phyloP scores from a whole-genome alignment of 441 rosid genomes.

The Omphalea diandra region DNA sequence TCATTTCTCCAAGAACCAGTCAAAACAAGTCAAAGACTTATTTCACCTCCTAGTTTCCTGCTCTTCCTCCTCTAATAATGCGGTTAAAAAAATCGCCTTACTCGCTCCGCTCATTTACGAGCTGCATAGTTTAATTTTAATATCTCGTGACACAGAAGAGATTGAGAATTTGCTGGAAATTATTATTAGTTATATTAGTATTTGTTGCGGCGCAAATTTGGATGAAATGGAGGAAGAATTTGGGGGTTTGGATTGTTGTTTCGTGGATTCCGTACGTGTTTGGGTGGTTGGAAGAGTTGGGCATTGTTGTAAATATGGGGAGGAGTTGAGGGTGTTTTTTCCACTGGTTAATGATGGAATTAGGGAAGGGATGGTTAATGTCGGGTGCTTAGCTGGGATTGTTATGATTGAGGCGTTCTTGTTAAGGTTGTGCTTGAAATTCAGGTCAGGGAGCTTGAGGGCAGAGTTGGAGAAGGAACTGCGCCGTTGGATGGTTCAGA shows the following conservation, averaged over 20 bases:
- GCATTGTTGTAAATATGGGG: conserved; percentile 28
- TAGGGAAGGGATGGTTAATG: conserved; percentile 31
- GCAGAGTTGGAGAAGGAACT: conserved; percentile 42
- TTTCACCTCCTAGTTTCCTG: conserved; percentile 58
- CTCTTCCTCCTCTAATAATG: conserved; percentile 43
- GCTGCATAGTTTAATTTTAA: conserved; percentile 31
- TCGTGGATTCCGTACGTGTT: conserved; percentile 45
- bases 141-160: conserved; percentile 33
- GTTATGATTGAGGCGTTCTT: conserved; percentile 62
- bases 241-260: conserved; percentile 37
- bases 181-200: conserved; percentile 50
- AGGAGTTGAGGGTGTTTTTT: conserved; percentile 46
- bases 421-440: conserved; percentile 56
- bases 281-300: conserved; percentile 53
- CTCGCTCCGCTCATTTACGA: conserved; percentile 64
- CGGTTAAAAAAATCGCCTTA: conserved; percentile 41
- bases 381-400: conserved; percentile 55
- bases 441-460: conserved; percentile 29
- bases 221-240: conserved; percentile 32
- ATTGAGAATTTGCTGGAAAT: conserved; percentile 51
- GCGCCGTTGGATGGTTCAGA: conserved; percentile 37
- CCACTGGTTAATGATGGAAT: conserved; percentile 47
- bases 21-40: conserved; percentile 35
- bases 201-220: conserved; percentile 28
- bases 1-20: conserved; percentile 38